phyloP scores from a whole-genome alignment of 768 basidiomycete species.

The Psilocybe sp. region DNA sequence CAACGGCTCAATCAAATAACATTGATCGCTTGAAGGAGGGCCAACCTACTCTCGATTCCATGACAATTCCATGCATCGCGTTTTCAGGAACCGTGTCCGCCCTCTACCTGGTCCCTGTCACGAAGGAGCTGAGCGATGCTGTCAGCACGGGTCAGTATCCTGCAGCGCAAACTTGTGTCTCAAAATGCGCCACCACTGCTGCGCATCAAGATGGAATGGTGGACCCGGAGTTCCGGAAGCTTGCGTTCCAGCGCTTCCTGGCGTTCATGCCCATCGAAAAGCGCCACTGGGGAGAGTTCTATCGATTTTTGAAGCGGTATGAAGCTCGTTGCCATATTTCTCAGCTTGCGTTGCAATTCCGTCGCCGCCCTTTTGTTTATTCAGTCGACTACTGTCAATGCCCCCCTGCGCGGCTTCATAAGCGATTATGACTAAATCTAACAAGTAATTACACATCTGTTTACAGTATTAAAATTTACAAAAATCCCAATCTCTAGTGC shows the following conservation, averaged over 20 bases:
- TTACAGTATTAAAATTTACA: too few relatives aligned
- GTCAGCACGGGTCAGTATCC: constrained; percentile 20
- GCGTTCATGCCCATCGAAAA: constrained; percentile 27
- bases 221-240: constrained; percentile 19
- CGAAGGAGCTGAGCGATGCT: constrained; percentile 24
- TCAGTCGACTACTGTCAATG: too few relatives aligned
- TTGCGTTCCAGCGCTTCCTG: constrained; percentile 24
- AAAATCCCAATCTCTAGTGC: too few relatives aligned
- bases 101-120: constrained; percentile 33
- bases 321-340: too few relatives aligned
- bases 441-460: too few relatives aligned
- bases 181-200: constrained; percentile 20
- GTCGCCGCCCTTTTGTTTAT: too few relatives aligned
- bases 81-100: constrained; percentile 30
- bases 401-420: too few relatives aligned
- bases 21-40: constrained; percentile 13
- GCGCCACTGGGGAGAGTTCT: constrained; percentile 15
- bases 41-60: constrained; percentile 13
- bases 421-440: too few relatives aligned
- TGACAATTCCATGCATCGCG: constrained; percentile 30
- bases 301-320: too few relatives aligned
- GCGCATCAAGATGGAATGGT: constrained; percentile 26
- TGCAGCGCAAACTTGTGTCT: constrained; percentile 17
- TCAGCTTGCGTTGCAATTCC: too few relatives aligned
- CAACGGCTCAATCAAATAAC: constrained; percentile 29